Evolutionary conservation across 768 basidiomycete species (phyloP).

Genomic region (Podaxis mareebaensis): DNA sequence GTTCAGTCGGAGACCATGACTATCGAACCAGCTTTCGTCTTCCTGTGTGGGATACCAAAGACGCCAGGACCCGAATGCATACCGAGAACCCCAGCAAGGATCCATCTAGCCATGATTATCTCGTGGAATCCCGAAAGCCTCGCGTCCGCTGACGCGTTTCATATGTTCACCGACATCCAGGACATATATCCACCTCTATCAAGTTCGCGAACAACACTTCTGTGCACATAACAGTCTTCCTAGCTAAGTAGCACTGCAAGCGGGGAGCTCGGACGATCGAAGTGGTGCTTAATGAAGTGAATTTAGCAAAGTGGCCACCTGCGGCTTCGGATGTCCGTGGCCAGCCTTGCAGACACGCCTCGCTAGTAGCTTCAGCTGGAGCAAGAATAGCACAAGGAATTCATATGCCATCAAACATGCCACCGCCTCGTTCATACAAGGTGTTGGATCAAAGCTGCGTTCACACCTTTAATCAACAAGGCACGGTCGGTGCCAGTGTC

Average conservation of each 20-base stretch:
- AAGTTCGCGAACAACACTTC: neutral
- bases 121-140: neutral
- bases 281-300: neutral
- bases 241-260: neutral
- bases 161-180: neutral
- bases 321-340: neutral
- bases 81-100: slow-evolving; percentile 3
- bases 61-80: neutral
- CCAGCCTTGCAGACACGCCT: neutral
- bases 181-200: neutral
- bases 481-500: neutral
- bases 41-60: neutral
- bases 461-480: neutral
- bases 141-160: neutral
- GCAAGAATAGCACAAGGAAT: neutral
- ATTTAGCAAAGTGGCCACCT: neutral
- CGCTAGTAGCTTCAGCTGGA: neutral
- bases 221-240: neutral
- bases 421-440: neutral
- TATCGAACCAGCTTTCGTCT: slow-evolving; percentile 2
- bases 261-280: slow-evolving; percentile 4
- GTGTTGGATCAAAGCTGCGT: neutral
- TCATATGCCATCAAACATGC: slow-evolving; percentile 5
- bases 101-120: neutral
- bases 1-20: neutral